Base-by-base conservation (phyloP, 768 basidiomycete species). In the Hygrocybe coccinea region DNA sequence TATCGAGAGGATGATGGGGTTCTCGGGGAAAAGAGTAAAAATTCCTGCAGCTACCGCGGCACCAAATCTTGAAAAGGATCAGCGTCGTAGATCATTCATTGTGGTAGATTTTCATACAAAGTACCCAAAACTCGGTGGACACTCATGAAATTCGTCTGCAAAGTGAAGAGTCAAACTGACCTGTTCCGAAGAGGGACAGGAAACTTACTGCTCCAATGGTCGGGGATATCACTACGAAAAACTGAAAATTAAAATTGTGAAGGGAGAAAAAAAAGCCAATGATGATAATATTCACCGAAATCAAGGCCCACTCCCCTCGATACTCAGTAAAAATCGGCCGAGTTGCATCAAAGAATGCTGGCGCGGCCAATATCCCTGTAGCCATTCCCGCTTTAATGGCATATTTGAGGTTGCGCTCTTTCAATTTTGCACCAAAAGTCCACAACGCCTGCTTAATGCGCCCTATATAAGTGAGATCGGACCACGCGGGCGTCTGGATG, bases 281-380 rank as follows among this genome's bases (percentile, higher is more conserved):
- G 33, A 54, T n/a, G n/a, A 24, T 8, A 36, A 4, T 8, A 35
- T 24, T 65, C 58, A 90, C 92, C 44, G 94, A 94, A 52, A 98
- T 90, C 64, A 99, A 73, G 1, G 93, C 93, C 95, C 95, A 99
- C 71, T 97, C 93, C 35, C 95, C 95, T 62, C 85, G 81, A 62
- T 87, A 93, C 46, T 85, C 80, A 41, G 90, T 75, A 64, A 97
- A 97, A 3, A 83, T 69, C 4, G 85, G 86, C 22, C 94, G 76
- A 1, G 89, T 94, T 15, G 69, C 58, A 52, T 89, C 87, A 56
- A 90, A 85, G 70, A 95, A 97, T 0, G 95, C 95, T 2, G 95
- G 94, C 0, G 87, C 79, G 0, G 94, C 87, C 3, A 98, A 75
- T 22, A 97, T 70, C 0, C 90, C 88, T 41, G 85, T 84, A 1